Percentiles rank a stretch among this genome's conserved stretches.
Evolutionary conservation across 106 monocot species (phyloP).

Genomic region (Apostasia ramifera): DNA sequence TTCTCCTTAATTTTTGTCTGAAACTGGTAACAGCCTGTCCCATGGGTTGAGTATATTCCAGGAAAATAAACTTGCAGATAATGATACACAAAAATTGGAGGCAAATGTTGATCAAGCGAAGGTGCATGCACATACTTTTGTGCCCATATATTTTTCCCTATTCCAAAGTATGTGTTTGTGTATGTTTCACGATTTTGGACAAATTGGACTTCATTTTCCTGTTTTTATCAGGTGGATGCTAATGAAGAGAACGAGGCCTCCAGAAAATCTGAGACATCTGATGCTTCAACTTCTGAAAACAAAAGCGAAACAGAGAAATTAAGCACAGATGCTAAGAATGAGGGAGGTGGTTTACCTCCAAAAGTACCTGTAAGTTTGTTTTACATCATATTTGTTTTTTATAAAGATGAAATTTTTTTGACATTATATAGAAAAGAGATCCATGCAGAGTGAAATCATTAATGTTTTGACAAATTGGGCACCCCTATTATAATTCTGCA

Average conservation of each 20-base stretch:
- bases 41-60: slow-evolving; percentile 77
- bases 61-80: slow-evolving; percentile 43
- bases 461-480: too few species aligned
- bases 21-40: slow-evolving; percentile 39
- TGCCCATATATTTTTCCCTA: too few species aligned
- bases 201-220: not conserved
- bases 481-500: too few species aligned
- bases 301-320: slow-evolving; percentile 51
- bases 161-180: not conserved
- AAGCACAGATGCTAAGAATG: slow-evolving; percentile 36
- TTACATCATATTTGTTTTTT: too few species aligned
- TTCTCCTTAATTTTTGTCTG: slow-evolving; percentile 11
- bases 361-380: slow-evolving; percentile 50
- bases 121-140: slow-evolving; percentile 17
- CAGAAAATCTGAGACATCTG: slow-evolving; percentile 37
- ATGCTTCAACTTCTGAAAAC: slow-evolving; percentile 32
- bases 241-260: slow-evolving; percentile 18
- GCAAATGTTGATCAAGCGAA: slow-evolving; percentile 24
- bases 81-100: slow-evolving; percentile 42
- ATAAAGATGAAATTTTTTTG: too few species aligned
- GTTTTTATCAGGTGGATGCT: slow-evolving; percentile 19
- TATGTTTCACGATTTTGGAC: not conserved
- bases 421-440: too few species aligned
- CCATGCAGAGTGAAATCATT: too few species aligned
- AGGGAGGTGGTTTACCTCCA: slow-evolving; percentile 24